These are phyloP conservation scores for Hypoxylon lenormandii DNA, from an alignment of 495 filamentous ascomycete genomes.

Conservation along the genomic window DNA sequence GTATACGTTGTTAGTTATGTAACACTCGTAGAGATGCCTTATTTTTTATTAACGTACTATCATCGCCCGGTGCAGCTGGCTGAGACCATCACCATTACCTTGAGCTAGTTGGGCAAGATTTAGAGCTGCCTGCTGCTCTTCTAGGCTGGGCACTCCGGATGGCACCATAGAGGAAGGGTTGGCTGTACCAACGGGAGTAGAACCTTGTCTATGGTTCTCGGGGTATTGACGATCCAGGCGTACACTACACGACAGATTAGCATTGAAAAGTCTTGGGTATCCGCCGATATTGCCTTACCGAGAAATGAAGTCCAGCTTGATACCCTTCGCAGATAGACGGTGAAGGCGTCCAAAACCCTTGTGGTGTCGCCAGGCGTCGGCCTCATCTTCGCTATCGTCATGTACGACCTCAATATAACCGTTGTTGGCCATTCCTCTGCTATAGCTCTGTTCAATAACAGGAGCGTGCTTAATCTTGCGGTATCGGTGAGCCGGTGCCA, in stretches of 20 bases:
- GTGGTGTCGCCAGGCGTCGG: conserved; percentile 55
- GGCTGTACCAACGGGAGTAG: conserved; percentile 26
- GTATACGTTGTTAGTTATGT: conserved; percentile 35
- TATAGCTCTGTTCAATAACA: conserved; percentile 60
- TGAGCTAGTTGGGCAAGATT: conserved; percentile 65
- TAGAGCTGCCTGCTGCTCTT: conserved; percentile 67
- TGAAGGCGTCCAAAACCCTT: conserved; percentile 71
- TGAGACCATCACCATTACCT: conserved; percentile 46
- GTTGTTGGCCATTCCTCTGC: conserved; percentile 75
- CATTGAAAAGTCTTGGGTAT: conserved; percentile 7
- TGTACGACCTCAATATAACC: conserved; percentile 82
- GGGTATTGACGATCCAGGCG: conserved; percentile 50
- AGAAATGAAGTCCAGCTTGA: conserved; percentile 80
- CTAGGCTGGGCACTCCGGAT: conserved; percentile 37
- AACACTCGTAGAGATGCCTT: background rate
- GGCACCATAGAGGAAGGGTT: conserved; percentile 37
- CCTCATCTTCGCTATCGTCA: conserved; percentile 64
- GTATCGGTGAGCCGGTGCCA: conserved; percentile 63
- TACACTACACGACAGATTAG: conserved; percentile 44
- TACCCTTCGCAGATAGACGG: conserved; percentile 75
- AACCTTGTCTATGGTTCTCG: background rate
- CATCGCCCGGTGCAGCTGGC: conserved; percentile 57
- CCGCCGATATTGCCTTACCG: conserved; percentile 54
- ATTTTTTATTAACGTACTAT: conserved; percentile 53
- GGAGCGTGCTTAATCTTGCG: conserved; percentile 66